A percentile compares a stretch with the other conserved stretches of the same genome.
Conservation (phyloP, 345 rosid genomes). For the Gossypium raimondii region DNA sequence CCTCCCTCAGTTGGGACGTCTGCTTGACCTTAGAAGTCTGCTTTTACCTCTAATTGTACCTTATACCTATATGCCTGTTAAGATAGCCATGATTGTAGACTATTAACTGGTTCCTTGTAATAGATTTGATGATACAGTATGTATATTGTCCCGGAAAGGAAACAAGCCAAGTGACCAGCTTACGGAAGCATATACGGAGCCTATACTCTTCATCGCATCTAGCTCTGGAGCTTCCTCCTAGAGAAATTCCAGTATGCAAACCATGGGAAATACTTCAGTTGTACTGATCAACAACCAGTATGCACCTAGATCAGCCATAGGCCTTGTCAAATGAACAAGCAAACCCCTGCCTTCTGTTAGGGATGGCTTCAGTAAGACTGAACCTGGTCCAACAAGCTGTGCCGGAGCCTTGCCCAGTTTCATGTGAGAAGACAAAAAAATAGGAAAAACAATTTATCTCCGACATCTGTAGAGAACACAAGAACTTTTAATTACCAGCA, state of each 20-base stretch:
- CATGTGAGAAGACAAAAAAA: not conserved
- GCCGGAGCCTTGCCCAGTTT: not conserved
- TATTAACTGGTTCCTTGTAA: too few species aligned
- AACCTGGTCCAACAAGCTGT: not conserved
- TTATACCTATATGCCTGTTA: too few species aligned
- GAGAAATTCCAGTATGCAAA: conserved; percentile 74
- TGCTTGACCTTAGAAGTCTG: too few species aligned
- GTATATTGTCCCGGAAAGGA: conserved; percentile 68
- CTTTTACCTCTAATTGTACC: too few species aligned
- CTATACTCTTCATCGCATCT: conserved; percentile 78
- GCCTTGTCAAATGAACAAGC: conserved; percentile 45
- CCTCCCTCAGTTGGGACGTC: too few species aligned
- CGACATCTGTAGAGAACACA: not conserved
- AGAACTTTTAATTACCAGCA: not conserved
- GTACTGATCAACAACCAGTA: conserved; percentile 83
- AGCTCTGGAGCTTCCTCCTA: conserved; percentile 86
- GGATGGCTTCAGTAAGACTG: not conserved
- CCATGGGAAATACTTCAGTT: conserved; percentile 78
- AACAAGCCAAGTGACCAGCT: conserved; percentile 85
- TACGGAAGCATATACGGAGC: conserved; percentile 77
- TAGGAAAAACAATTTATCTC: not conserved
- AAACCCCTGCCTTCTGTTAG: conserved; percentile 59
- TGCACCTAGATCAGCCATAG: conserved; percentile 65
- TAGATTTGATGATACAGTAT: conserved; percentile 23
- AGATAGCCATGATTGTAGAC: too few species aligned